Base-by-base conservation (phyloP, 2,329 filamentous ascomycete genomes). In the Pezicula neosporulosa region DNA sequence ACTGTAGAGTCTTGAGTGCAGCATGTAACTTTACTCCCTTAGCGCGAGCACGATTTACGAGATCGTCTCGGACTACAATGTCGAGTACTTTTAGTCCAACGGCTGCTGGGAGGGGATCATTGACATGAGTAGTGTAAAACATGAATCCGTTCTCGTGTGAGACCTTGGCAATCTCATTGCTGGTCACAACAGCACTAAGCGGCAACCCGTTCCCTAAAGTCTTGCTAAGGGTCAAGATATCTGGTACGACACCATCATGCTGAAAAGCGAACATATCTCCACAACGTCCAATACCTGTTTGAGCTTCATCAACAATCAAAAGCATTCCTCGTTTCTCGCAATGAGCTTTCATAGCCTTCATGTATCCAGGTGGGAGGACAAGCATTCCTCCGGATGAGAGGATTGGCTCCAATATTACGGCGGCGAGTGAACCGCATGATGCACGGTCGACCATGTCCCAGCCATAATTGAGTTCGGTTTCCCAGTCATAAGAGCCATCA, bases 401-500 rank as follows among this genome's bases (percentile, higher is more conserved):
- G 35, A 86, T 83, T 1, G 78, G 80, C 60, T 86, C 82, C 46
- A 86, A 65, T 49, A 87, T 81, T 30, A 82, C 77, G 0, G 83
- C 83, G 1, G 83, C 83, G 0, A 87, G 72, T 0, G 81, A 85
- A 0, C 83, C 83, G 50, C 75, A 77, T 1, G 76, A 81, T 49
- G 80, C 76, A 42, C 74, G 70, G 54, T 87, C 82, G 18, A 87
- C 71, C 66, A 86, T 70, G 16, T 70, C 70, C 74, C 81, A 87
- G 4, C 81, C 82, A 57, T 79, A 86, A 10, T 82, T 75, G 13
- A 87, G 67, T 62, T 87, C 84, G 0, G 79, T 77, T 56, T 82
- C 72, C 83, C 83, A 87, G 61, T 87, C 83, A 55, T 87, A 81
- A 0, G 74, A 74, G 1, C 82, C 82, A 55, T 86, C 81, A 0